Conservation (phyloP, 2,329 filamentous ascomycete genomes). For the Diaporthe sp. region DNA sequence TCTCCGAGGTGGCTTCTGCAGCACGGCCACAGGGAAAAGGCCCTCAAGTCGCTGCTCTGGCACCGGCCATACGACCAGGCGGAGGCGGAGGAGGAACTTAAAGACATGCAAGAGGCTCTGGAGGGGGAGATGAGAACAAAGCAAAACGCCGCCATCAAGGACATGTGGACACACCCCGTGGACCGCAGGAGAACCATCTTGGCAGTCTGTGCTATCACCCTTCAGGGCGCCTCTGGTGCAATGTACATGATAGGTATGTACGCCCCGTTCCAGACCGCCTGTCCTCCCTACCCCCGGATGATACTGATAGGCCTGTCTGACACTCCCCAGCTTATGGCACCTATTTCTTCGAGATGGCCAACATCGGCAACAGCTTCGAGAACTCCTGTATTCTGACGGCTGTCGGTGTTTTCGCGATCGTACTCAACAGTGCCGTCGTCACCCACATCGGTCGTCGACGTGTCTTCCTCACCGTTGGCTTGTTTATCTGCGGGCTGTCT, state of each 20-base stretch:
- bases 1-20: constrained; percentile 56
- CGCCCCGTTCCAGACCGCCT: background rate
- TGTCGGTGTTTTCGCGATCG: constrained; percentile 66
- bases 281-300: no score
- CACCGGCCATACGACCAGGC: constrained; percentile 49
- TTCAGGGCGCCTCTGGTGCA: constrained; percentile 66
- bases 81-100: constrained; percentile 49
- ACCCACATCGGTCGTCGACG: constrained; percentile 66
- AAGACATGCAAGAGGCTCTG: constrained; percentile 54
- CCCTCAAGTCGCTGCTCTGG: constrained; percentile 49
- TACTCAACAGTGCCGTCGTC: constrained; percentile 65
- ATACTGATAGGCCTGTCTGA: background rate
- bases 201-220: constrained; percentile 60
- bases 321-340: constrained; percentile 61
- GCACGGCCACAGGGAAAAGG: constrained; percentile 47
- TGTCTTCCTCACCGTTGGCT: constrained; percentile 63
- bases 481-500: constrained; percentile 64
- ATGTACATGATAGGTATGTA: constrained; percentile 55
- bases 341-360: constrained; percentile 72
- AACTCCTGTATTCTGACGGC: constrained; percentile 68
- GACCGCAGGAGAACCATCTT: constrained; percentile 64
- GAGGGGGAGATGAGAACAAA: constrained; percentile 49
- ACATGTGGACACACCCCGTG: constrained; percentile 64
- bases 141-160: constrained; percentile 53
- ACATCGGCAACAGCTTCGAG: constrained; percentile 66